Percentiles rank a stretch among this genome's conserved stretches.
phyloP scores from a whole-genome alignment of 768 basidiomycete genomes.

The Amanita rimosa region DNA sequence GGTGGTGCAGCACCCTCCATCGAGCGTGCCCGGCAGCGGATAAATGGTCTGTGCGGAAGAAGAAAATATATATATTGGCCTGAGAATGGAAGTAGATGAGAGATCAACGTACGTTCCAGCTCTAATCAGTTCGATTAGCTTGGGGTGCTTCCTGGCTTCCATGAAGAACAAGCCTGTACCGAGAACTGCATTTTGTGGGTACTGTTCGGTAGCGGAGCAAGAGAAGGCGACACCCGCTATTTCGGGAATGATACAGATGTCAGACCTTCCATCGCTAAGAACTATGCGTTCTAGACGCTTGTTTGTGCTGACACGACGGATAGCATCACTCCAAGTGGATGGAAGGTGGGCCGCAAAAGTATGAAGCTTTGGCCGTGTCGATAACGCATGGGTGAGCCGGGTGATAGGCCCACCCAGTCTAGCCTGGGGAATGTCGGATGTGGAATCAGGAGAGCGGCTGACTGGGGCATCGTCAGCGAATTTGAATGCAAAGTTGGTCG shows the following conservation, averaged over 20 bases:
- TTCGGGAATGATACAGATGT: slow-evolving; percentile 8
- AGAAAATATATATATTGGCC: neutral
- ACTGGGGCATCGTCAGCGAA: slow-evolving; percentile 33
- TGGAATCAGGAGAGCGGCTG: slow-evolving; percentile 10
- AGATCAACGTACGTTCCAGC: slow-evolving; percentile 34
- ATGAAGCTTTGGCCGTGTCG: slow-evolving; percentile 30
- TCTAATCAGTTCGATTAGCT: slow-evolving; percentile 41
- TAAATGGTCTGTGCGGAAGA: slow-evolving; percentile 14
- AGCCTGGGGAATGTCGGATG: neutral
- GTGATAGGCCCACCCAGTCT: slow-evolving; percentile 19
- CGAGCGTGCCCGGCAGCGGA: slow-evolving; percentile 26
- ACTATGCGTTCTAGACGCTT: slow-evolving; percentile 35
- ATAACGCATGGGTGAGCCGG: slow-evolving; percentile 20
- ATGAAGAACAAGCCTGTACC: slow-evolving; percentile 46
- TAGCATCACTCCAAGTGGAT: slow-evolving; percentile 43
- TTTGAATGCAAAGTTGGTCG: slow-evolving; percentile 42
- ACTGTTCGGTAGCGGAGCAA: neutral
- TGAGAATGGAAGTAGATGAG: slow-evolving; percentile 1
- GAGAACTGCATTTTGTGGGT: slow-evolving; percentile 19
- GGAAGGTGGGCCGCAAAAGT: slow-evolving; percentile 44
- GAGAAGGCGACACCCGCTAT: neutral
- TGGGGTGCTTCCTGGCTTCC: slow-evolving; percentile 39
- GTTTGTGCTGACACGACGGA: slow-evolving; percentile 39
- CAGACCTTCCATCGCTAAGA: slow-evolving; percentile 14
- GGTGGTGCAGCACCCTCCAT: slow-evolving; percentile 8